Percentiles rank a stretch among this genome's conserved stretches.
Conservation (phyloP, 805 yeast genomes). For the Saccharomycopsis lassenensis region DNA sequence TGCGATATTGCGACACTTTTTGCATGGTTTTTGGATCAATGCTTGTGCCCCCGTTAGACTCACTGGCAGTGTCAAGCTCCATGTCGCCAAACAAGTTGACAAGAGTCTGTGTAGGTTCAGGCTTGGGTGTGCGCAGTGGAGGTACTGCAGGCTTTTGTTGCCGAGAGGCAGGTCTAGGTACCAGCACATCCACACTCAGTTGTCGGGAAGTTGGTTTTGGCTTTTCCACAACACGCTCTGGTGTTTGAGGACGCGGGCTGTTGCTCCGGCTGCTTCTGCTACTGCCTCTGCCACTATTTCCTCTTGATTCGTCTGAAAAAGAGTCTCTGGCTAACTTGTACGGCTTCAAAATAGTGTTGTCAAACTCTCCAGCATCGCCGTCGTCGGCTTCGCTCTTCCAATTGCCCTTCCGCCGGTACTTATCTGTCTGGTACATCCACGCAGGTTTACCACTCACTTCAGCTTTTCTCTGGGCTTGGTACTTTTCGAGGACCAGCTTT, state of each 20-base stretch:
- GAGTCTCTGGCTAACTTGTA: too few relatives aligned
- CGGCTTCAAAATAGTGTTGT: conserved; percentile 13
- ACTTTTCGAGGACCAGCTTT: conserved; percentile 22
- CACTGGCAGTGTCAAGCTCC: too few relatives aligned
- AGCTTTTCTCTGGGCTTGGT: conserved; percentile 17
- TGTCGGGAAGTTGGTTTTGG: conserved; percentile 1
- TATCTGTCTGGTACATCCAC: conserved; percentile 60
- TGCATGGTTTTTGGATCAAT: conserved; percentile 2
- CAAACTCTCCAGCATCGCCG: conserved; percentile 24
- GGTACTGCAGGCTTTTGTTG: conserved; percentile 4
- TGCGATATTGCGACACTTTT: conserved; percentile 23
- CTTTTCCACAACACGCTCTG: too few relatives aligned
- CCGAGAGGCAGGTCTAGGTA: conserved; percentile 2
- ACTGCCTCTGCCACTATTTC: too few relatives aligned
- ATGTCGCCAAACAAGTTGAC: conserved; percentile 13
- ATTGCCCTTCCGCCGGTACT: conserved; percentile 30
- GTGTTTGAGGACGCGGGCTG: too few relatives aligned
- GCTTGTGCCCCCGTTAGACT: neutral
- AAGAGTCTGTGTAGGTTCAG: neutral
- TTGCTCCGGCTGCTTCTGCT: too few relatives aligned
- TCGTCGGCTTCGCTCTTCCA: conserved; percentile 38
- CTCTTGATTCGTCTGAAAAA: too few relatives aligned
- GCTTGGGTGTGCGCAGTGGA: conserved; percentile 1
- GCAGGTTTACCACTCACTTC: conserved; percentile 39
- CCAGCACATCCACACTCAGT: conserved; percentile 1